A percentile compares a stretch with the other conserved stretches of the same genome.
Conservation (phyloP, 495 filamentous ascomycete species). For the Acidiella bohemica region DNA sequence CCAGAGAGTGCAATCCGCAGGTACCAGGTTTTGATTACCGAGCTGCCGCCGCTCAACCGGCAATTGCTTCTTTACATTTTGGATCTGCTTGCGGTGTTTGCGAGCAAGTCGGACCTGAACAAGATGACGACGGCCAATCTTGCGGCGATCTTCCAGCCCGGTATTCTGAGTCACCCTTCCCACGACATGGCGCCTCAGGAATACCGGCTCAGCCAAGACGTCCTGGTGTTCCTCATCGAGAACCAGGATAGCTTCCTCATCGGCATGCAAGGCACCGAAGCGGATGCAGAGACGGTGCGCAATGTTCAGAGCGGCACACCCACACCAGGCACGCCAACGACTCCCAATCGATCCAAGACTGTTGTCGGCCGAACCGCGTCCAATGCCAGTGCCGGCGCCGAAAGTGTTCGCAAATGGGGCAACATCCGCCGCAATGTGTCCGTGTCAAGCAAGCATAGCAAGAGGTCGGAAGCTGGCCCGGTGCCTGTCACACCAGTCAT, state of each 20-base stretch:
- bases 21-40: slow-evolving; percentile 83
- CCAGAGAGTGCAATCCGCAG: slow-evolving; percentile 58
- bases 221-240: slow-evolving; percentile 94
- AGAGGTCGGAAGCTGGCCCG: slow-evolving; percentile 52
- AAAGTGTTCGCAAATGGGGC: slow-evolving; percentile 69
- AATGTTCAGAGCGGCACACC: slow-evolving; percentile 64
- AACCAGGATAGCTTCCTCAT: slow-evolving; percentile 67
- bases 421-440: slow-evolving; percentile 76
- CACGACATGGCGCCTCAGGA: slow-evolving; percentile 92
- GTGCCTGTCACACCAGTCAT: slow-evolving; percentile 60
- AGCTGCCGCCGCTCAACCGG: slow-evolving; percentile 84
- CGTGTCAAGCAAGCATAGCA: slow-evolving; percentile 49
- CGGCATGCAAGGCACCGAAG: slow-evolving; percentile 83
- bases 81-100: slow-evolving; percentile 94
- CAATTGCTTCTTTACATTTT: slow-evolving; percentile 94
- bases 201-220: slow-evolving; percentile 90
- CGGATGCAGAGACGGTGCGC: slow-evolving; percentile 74
- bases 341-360: slow-evolving; percentile 38
- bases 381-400: slow-evolving; percentile 71
- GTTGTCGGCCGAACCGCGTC: slow-evolving; percentile 65
- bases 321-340: slow-evolving; percentile 39
- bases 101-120: slow-evolving; percentile 92
- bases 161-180: slow-evolving; percentile 80
- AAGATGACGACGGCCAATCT: slow-evolving; percentile 91
- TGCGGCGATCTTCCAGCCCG: slow-evolving; percentile 96